Evolutionary conservation across 2,329 filamentous ascomycete genomes (phyloP).

Genomic region (Trichophyton simii): DNA sequence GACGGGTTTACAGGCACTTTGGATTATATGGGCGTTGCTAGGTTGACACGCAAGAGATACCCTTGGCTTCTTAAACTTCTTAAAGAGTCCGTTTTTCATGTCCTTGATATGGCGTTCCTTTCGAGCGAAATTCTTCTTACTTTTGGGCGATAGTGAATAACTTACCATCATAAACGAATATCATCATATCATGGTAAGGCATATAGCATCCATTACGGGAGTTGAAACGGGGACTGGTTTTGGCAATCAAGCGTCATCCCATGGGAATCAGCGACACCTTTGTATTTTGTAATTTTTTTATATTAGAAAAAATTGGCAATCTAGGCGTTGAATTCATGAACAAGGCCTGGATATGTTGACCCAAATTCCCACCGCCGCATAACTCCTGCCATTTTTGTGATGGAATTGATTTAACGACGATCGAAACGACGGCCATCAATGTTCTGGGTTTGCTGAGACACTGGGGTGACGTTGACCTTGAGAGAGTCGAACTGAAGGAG

Average conservation of each 20-base stretch:
- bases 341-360: background rate
- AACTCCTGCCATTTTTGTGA: constrained; percentile 4
- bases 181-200: background rate
- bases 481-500: constrained; percentile 76
- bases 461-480: constrained; percentile 87
- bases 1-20: background rate
- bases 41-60: background rate
- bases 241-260: constrained; percentile 93
- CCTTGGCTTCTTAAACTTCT: background rate
- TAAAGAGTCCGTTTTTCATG: background rate
- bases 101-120: background rate
- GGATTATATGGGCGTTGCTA: background rate
- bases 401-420: constrained; percentile 10
- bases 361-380: constrained; percentile 4
- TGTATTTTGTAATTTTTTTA: constrained; percentile 33
- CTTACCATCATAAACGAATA: background rate
- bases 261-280: constrained; percentile 88
- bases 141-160: background rate
- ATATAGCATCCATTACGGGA: background rate
- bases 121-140: background rate
- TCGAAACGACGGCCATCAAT: constrained; percentile 68
- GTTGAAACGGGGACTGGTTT: constrained; percentile 16
- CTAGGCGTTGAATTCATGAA: background rate
- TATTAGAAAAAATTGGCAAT: constrained; percentile 11
- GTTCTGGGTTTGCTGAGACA: constrained; percentile 68